A percentile compares a stretch with the other conserved stretches of the same genome.
Evolutionary conservation across 164 flowering plant species (phyloP).

Genomic region (Platanus orientalis): DNA sequence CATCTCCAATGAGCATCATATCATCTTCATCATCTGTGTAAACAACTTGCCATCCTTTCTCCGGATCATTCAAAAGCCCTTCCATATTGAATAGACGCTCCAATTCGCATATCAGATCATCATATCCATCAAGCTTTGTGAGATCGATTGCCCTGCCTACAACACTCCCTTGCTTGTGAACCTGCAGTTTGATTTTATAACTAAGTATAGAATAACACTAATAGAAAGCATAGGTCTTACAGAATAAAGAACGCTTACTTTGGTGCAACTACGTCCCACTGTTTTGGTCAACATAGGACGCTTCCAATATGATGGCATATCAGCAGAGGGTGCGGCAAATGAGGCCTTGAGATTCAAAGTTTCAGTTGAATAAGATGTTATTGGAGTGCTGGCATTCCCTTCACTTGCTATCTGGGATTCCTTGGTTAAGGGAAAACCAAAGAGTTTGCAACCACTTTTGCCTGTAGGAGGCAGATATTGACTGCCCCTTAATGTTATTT

Average conservation of each 20-base stretch:
- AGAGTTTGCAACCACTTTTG: constrained; percentile 67
- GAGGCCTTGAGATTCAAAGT: constrained; percentile 21
- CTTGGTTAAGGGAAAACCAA: constrained; percentile 76
- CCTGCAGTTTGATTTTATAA: constrained; percentile 19
- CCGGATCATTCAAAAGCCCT: constrained; percentile 24
- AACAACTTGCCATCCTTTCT: constrained; percentile 32
- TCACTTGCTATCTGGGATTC: constrained; percentile 29
- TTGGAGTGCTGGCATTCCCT: constrained; percentile 17
- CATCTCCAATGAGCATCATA: constrained; percentile 31
- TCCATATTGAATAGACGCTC: constrained; percentile 29
- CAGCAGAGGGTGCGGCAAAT: constrained; percentile 30
- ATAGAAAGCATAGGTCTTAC: constrained; percentile 34
- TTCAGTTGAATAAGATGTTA: constrained; percentile 18
- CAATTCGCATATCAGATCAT: constrained; percentile 25
- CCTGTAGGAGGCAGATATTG: constrained; percentile 27
- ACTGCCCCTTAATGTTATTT: constrained; percentile 18
- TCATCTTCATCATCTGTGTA: constrained; percentile 23
- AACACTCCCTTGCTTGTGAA: constrained; percentile 25
- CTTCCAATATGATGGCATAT: constrained; percentile 26
- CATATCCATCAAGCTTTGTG: constrained; percentile 32
- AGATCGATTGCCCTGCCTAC: constrained; percentile 31
- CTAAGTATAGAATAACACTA: constrained; percentile 17
- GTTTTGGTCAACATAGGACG: constrained; percentile 30
- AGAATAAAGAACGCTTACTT: constrained; percentile 40
- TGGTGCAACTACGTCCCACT: constrained; percentile 44